Base-by-base conservation (phyloP, 805 yeast species). In the Pichia kluyveri region DNA sequence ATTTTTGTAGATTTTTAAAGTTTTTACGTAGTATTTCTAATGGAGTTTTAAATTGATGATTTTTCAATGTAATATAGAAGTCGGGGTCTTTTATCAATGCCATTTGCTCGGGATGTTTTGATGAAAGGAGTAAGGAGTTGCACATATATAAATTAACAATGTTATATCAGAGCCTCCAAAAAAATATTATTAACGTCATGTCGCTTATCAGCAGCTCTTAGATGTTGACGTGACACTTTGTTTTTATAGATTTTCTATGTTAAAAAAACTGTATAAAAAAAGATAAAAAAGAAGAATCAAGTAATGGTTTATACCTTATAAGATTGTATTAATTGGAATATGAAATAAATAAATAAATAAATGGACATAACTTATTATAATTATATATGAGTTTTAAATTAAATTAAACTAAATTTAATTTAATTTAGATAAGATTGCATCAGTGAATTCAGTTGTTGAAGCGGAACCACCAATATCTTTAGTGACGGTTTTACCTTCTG, bases 401-500 rank as follows among this genome's bases (percentile, higher is more conserved):
- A 23, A 43, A 31, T 23, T 5, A 23, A 23, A 23, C 5, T 5
- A 23, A 43, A 31, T 3, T 43, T 31, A 37, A 9, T 40, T 39
- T 12, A 88, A 79, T 71, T 84, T 83, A 52, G 76, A 76, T 59
- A 91, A 77, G 64, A 91, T 79, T 51, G 97, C 98, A 58, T 83
- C 78, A 58, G 99, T 91, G 76, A 91, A 91, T 71, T 90, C 96
- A 54, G 95, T 82, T 54, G 98, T 93, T 48, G 95, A 72, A 61
- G 87, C 75, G 58, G 76, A 62, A 63, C 99, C 99, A 65, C 96
- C 96, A 58, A 91, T 83, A 71, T 91, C 99, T 60, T 77, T 77
- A 57, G 99, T 91, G 61, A 86, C 80, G 53, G 76, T 68, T 67
- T 82, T 79, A 67, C 96, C 96, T 58, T 89, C 96, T 56, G 87